A percentile compares a stretch with the other conserved stretches of the same genome.
These are phyloP conservation scores for Kodamaea hsintzibuensis DNA, from an alignment of 805 yeast genomes.

Conservation along the genomic window DNA sequence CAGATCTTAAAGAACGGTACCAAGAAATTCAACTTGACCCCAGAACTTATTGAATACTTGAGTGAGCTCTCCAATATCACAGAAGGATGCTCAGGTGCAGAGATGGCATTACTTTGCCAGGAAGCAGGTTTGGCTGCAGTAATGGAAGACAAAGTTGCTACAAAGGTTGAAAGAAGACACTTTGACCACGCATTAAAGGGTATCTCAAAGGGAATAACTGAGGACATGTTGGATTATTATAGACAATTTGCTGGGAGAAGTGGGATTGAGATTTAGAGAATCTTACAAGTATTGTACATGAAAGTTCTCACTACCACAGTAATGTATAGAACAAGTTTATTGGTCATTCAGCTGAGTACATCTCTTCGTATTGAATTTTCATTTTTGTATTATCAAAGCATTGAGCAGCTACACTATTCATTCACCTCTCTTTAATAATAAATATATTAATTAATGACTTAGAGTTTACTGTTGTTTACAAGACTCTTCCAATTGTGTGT, in stretches of 20 bases:
- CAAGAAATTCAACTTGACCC: conserved; percentile 55
- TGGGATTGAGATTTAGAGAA: conserved; percentile 25
- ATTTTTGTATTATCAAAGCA: too few relatives aligned
- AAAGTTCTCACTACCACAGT: too few relatives aligned
- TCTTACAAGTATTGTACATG: too few relatives aligned
- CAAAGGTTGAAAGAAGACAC: conserved; percentile 59
- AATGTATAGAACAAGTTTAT: too few relatives aligned
- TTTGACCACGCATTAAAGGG: conserved; percentile 69
- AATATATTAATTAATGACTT: background rate
- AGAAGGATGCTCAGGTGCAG: conserved; percentile 97
- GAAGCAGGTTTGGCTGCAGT: conserved; percentile 96
- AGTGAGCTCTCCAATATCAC: conserved; percentile 51
- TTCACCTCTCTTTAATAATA: background rate
- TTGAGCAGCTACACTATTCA: background rate
- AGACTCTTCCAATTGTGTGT: conserved; percentile 55
- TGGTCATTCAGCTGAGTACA: too few relatives aligned
- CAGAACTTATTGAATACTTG: conserved; percentile 41
- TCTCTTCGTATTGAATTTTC: too few relatives aligned
- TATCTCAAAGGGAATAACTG: conserved; percentile 76
- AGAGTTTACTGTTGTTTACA: conserved; percentile 45
- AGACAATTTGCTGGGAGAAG: conserved; percentile 49
- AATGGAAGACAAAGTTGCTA: conserved; percentile 67
- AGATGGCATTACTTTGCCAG: conserved; percentile 85
- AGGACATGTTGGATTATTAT: conserved; percentile 81
- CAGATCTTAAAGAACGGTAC: conserved; percentile 77